Evolutionary conservation across 2,329 filamentous ascomycete species (phyloP).

Genomic region (Hortaea werneckii): DNA sequence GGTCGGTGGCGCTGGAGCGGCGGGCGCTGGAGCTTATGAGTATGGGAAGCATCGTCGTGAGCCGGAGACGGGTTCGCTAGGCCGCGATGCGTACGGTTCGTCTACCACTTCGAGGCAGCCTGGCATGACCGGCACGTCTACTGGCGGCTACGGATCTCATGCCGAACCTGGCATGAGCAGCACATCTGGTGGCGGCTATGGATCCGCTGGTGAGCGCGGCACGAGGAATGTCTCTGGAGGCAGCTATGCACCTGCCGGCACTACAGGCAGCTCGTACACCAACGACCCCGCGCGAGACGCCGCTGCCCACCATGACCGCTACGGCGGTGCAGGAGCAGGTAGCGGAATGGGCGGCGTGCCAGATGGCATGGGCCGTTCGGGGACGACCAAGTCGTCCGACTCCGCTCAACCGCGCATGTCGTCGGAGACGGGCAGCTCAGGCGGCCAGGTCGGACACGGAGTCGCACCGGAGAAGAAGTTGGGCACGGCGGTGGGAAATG

Average conservation of each 20-base stretch:
- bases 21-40: conserved; percentile 20
- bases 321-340: not conserved
- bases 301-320: not conserved
- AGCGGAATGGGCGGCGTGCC: too few relatives aligned
- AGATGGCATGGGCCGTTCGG: not conserved
- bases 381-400: not conserved
- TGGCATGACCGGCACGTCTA: not conserved
- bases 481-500: conserved; percentile 1
- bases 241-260: not conserved
- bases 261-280: not conserved
- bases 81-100: not conserved
- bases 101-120: not conserved
- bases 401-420: not conserved
- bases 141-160: conserved; percentile 14
- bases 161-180: conserved; percentile 19
- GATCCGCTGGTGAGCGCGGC: not conserved
- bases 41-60: conserved; percentile 7
- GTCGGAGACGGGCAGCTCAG: not conserved
- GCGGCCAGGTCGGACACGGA: not conserved
- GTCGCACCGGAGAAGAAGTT: not conserved
- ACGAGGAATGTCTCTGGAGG: not conserved
- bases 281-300: not conserved
- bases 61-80: not conserved
- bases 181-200: conserved; percentile 7
- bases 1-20: conserved; percentile 16